Percentiles rank a stretch among this genome's conserved stretches.
phyloP scores from a whole-genome alignment of 108 stramenopile genomes.

The Nitzschia palea region DNA sequence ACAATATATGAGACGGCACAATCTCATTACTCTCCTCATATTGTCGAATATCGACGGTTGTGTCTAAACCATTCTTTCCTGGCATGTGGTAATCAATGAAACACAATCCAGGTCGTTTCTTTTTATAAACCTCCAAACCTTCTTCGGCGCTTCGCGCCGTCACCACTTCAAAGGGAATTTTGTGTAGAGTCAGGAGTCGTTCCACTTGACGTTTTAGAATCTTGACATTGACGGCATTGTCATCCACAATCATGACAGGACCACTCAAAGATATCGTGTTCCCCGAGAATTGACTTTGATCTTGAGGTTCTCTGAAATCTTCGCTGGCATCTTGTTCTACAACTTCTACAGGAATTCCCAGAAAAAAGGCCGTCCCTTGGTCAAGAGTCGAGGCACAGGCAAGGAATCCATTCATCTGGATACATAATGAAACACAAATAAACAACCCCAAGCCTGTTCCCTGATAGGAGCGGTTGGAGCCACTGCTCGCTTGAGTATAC shows the following conservation, averaged over 20 bases:
- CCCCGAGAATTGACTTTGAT: not conserved
- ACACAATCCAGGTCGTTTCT: conserved; percentile 7
- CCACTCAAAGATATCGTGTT: conserved; percentile 8
- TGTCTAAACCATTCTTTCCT: conserved; percentile 14
- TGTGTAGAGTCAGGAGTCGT: not conserved
- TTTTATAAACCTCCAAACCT: conserved; percentile 9
- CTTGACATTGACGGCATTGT: conserved; percentile 31
- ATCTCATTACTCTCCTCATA: conserved; percentile 7
- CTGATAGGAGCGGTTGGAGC: not conserved
- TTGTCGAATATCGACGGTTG: conserved; percentile 14
- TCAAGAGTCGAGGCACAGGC: conserved; percentile 8
- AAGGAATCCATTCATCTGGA: conserved; percentile 10
- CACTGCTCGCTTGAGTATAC: conserved; percentile 19
- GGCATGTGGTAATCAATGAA: conserved; percentile 35
- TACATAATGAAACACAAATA: conserved; percentile 12
- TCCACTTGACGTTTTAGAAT: conserved; percentile 17
- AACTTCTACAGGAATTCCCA: conserved; percentile 12
- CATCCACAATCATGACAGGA: conserved; percentile 19
- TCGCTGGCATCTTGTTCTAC: not conserved
- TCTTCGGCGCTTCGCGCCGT: conserved; percentile 4
- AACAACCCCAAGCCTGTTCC: conserved; percentile 20
- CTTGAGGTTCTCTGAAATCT: not conserved
- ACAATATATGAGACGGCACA: conserved; percentile 8
- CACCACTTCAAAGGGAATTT: conserved; percentile 4
- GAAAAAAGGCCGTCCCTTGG: conserved; percentile 5